Evolutionary conservation across 306 rosid genomes (phyloP), one percentile per base, ranked within the genome.

Genomic region (Mimosa bimucronata): DNA sequence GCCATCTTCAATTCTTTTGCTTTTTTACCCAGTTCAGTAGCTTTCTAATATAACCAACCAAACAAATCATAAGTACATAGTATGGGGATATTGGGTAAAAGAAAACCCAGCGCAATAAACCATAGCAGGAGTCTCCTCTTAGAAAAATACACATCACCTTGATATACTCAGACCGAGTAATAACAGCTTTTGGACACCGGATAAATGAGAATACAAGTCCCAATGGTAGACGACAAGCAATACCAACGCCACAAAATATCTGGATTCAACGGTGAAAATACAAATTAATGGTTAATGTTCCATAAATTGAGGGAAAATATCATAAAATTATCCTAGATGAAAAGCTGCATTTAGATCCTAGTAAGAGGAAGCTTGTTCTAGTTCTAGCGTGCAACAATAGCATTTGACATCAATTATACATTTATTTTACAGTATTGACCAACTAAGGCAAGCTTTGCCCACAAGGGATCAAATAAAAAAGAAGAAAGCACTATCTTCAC

Each of bases 161-260:
- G 89, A 95, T 95, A 77, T 95, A 95, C 75, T 95, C 98, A 21
- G 99, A 95, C 72, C 99, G 99, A 81, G 99, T 95, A 76, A 95
- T 93, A 64, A 95, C 99, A 82, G 98, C 97, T 89, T 95, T 95
- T 58, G 98, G 99, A 83, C 99, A 98, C 81, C 88, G 85, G 70
- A 93, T 30, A 76, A 95, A 95, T 31, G 99, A 86, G 86, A 91
- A 91, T 78, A 95, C 83, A 73, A 95, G 99, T 67, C 98, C 98
- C 77, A 95, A 40, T 14, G 99, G 99, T 73, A 95, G n/a, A n/a
- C n/a, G 92, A 83, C 96, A 93, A 30, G 97, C 96, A 84, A 95
- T 93, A 38, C 99, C 99, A 86, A 95, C 89, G 21, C 99, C 99
- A 25, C 98, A n/a, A 84, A 95, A 95, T 87, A 95, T 95, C 99